phyloP scores from a whole-genome alignment of 179 eudicot species.

The Sideroxylon spinosum region DNA sequence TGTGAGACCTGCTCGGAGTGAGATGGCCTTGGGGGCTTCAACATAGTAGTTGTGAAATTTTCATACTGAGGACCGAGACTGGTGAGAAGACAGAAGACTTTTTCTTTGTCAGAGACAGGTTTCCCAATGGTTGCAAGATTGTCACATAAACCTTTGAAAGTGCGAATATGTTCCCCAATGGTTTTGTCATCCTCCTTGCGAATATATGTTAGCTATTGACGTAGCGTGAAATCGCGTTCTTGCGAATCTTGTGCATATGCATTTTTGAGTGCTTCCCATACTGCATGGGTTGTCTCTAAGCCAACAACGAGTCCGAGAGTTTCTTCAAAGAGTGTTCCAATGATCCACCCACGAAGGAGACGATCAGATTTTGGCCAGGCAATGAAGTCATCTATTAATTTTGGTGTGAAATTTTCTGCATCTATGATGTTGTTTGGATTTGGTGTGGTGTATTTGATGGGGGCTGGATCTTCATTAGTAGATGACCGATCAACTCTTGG shows the following conservation, averaged over 20 bases:
- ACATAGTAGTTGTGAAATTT: slow-evolving; percentile 4
- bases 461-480: too few species aligned
- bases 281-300: neutral
- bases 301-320: neutral
- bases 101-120: slow-evolving; percentile 8
- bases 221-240: neutral
- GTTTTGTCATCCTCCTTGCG: slow-evolving; percentile 8
- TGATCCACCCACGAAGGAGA: slow-evolving; percentile 11
- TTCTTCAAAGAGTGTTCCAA: neutral
- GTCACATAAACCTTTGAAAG: slow-evolving; percentile 11
- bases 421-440: neutral
- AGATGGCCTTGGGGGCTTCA: neutral
- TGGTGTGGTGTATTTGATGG: neutral
- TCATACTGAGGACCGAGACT: slow-evolving; percentile 12
- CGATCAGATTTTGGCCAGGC: neutral
- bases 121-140: slow-evolving; percentile 11
- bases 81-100: slow-evolving; percentile 9
- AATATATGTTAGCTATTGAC: neutral
- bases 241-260: neutral
- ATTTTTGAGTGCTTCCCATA: neutral
- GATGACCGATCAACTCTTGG: too few species aligned
- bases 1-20: slow-evolving; percentile 9
- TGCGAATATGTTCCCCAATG: slow-evolving; percentile 3
- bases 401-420: neutral
- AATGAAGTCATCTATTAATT: neutral